Evolutionary conservation across 257 asterid species (phyloP), one percentile per base, ranked within the genome.

Genomic region (Lantana camara): DNA sequence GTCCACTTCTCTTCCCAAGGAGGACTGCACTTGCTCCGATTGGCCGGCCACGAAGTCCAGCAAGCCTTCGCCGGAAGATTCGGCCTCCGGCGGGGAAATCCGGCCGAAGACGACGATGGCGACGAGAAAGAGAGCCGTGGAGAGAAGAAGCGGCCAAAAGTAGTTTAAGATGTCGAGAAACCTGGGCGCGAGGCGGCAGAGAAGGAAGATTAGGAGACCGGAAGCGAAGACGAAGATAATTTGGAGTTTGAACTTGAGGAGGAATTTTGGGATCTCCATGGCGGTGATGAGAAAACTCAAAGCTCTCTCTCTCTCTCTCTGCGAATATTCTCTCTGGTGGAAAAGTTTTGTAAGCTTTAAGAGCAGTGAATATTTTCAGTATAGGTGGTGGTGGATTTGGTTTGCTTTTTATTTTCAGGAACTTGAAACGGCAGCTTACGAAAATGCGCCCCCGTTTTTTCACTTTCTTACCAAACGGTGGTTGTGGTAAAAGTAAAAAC

Each of bases 61-160:
- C 67, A 88, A 38, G 14, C 82, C 91, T 71, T 85, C 96, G 13
- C 85, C 85, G 19, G 76, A 22, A 57, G 74, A 44, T 12, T 81
- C 90, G 1, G 70, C 5, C 20, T 69, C 56, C 35, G 82, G 76
- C 5, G 95, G 87, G 4, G 91, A 77, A 66, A 84, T 73, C 77
- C 78, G 76, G 44, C 83, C 80, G 35, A 89, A 69, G 8, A 82
- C 83, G 9, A 82, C 76, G 22, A 89, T 57, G 48, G 86, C 69
- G 52, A 67, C 67, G 29, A 89, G 89, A 41, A 89, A 84, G 1
- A 86, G 75, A 44, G 93, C 93, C 50, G 93, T 89, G 2, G 96
- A 89, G 57, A 70, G 60, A 41, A 89, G 69, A 0, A 89, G 95
- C 27, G 96, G 96, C 88, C 87, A 84, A 20, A 89, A 89, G 77